Base-by-base conservation (phyloP, 495 filamentous ascomycete genomes). In the Talaromyces adpressus region DNA sequence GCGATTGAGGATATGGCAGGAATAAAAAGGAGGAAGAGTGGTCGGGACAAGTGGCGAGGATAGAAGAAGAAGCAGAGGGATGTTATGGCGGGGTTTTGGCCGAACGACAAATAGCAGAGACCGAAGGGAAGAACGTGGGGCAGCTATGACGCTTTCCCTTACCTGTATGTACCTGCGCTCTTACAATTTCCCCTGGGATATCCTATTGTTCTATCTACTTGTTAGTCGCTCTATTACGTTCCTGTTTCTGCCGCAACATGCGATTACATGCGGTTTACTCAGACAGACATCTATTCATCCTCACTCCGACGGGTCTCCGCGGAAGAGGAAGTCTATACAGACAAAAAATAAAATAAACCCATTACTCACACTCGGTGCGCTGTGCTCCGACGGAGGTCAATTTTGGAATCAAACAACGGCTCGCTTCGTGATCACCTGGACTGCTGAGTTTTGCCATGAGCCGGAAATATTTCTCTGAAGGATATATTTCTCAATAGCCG, bases 91-190 rank as follows among this genome's bases (percentile, higher is more conserved):
- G 68, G 66, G 66, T 56, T 59, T 62, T 67, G 62, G 59, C 59
- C 58, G 62, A 56, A 29, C 52, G 22, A 14, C 27, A 27, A 56
- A 29, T 56, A 29, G 18, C 20, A 27, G 1, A 5, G 22, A 6
- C 51, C 64, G n/a, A n/a, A n/a, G n/a, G 64, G 69, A 69, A 71
- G 67, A 27, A 29, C 51, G 66, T 74, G 73, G 73, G 73, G 73
- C n/a, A n/a, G n/a, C 73, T 27, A 75, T 75, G 72, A 74, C 73
- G 45, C 45, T 20, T 0, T 69, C 65, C 64, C 18, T 27, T 54
- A 3, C 6, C 18, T n/a, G 27, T 45, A 16, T 4, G 1, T 45
- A 18, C 41, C 27, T 27, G 3, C 27, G 27, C 27, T n/a, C n/a
- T 18, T 18, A 6, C 7, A 30, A 30, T 30, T 29, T 30, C 29